Conservation (phyloP, 2,329 filamentous ascomycete genomes). For the Lasiodiplodia sp. region DNA sequence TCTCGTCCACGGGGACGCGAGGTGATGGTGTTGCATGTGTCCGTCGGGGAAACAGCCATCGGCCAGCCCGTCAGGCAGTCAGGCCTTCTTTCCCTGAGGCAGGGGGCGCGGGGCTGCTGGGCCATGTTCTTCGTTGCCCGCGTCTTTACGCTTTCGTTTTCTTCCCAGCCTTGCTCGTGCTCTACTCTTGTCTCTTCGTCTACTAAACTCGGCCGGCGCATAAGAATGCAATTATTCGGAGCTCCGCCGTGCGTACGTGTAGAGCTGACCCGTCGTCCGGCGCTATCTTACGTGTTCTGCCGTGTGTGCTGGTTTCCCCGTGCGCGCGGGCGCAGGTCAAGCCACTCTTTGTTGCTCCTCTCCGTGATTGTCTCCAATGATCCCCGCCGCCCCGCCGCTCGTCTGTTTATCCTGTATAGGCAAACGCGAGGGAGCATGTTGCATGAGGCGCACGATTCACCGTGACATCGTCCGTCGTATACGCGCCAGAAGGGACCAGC, state of each 20-base stretch:
- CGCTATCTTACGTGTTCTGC: slow-evolving; percentile 11
- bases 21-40: slow-evolving; percentile 27
- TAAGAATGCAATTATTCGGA: slow-evolving; percentile 18
- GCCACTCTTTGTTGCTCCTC: neutral
- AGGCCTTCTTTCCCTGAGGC: neutral
- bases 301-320: neutral
- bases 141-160: neutral
- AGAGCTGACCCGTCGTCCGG: slow-evolving; percentile 1
- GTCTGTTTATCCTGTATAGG: slow-evolving; percentile 9
- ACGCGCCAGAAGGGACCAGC: neutral
- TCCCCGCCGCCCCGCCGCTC: neutral
- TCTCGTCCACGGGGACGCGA: slow-evolving; percentile 1
- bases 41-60: neutral
- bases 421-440: slow-evolving; percentile 13
- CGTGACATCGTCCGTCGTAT: slow-evolving; percentile 9
- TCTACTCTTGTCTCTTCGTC: neutral
- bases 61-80: slow-evolving; percentile 15
- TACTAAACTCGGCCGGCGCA: neutral
- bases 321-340: neutral
- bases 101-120: neutral
- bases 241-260: slow-evolving; percentile 7
- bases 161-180: neutral
- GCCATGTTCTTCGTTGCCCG: neutral
- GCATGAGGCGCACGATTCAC: slow-evolving; percentile 21
- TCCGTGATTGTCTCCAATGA: slow-evolving; percentile 1